Evolutionary conservation across 306 rosid species (phyloP).

Genomic region (Vigna reflexopilosa): DNA sequence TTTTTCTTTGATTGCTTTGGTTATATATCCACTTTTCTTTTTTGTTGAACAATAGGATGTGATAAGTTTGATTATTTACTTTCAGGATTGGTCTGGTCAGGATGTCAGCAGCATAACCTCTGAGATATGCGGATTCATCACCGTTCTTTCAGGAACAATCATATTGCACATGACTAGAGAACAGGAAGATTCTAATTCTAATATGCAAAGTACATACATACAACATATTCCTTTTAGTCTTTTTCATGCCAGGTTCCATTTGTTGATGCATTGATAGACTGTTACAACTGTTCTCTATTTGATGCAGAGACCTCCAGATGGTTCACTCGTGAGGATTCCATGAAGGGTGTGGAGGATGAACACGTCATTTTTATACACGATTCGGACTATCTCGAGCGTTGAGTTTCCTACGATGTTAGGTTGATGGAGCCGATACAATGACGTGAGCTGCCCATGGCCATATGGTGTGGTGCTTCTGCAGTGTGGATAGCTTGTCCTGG

Average conservation of each 20-base stretch:
- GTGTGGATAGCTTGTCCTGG: slow-evolving; percentile 36
- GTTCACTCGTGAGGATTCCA: slow-evolving; percentile 66
- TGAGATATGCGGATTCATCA: slow-evolving; percentile 92
- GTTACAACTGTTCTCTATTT: slow-evolving; percentile 14
- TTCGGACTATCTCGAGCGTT: slow-evolving; percentile 61
- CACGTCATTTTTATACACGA: slow-evolving; percentile 62
- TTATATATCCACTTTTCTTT: slow-evolving; percentile 15
- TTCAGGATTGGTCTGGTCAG: slow-evolving; percentile 97
- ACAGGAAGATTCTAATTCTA: slow-evolving; percentile 65
- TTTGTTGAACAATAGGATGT: slow-evolving; percentile 20
- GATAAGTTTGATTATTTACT: slow-evolving; percentile 30
- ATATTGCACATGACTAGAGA: slow-evolving; percentile 87
- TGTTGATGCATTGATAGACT: slow-evolving; percentile 19
- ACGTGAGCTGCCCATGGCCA: slow-evolving; percentile 13
- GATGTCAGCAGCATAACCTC: slow-evolving; percentile 76
- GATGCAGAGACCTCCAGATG: slow-evolving; percentile 69
- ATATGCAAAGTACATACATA: slow-evolving; percentile 63
- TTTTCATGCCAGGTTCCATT: slow-evolving; percentile 16
- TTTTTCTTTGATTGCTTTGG: slow-evolving; percentile 31
- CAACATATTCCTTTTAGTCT: slow-evolving; percentile 34
- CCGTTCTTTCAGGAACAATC: slow-evolving; percentile 90
- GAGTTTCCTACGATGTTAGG: slow-evolving; percentile 37
- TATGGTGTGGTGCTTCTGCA: slow-evolving; percentile 41
- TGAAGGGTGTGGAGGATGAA: slow-evolving; percentile 77
- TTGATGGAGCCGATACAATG: slow-evolving; percentile 32